Evolutionary conservation across 2,329 filamentous ascomycete species (phyloP).

Genomic region (Fusarium dlaminii): DNA sequence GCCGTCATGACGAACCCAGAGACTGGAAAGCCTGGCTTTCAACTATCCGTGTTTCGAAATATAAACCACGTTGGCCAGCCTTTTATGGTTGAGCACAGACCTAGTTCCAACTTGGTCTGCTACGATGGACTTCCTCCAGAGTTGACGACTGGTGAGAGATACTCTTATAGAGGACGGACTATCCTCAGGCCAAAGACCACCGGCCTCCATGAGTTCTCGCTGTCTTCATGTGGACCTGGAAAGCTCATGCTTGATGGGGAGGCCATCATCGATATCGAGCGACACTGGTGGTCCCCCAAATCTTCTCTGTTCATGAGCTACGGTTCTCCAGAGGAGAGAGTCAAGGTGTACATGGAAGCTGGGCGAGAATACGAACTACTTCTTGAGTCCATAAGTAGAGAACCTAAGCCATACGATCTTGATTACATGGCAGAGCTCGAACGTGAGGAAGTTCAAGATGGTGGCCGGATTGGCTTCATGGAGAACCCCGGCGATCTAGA

Average conservation of each 20-base stretch:
- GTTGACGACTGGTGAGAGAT: conserved; percentile 26
- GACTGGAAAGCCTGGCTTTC: conserved; percentile 12
- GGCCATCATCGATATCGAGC: conserved; percentile 15
- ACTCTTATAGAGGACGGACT: conserved; percentile 15
- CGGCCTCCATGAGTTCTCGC: conserved; percentile 14
- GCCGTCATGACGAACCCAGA: conserved; percentile 18
- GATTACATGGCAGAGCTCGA: conserved; percentile 20
- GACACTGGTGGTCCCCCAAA: conserved; percentile 32
- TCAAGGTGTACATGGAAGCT: conserved; percentile 20
- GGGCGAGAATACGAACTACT: conserved; percentile 11
- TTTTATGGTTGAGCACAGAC: conserved; percentile 22
- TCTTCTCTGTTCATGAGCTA: conserved; percentile 30
- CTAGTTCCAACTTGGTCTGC: conserved; percentile 28
- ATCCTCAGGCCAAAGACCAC: conserved; percentile 18
- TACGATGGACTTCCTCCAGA: conserved; percentile 26
- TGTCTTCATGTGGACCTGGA: conserved; percentile 16
- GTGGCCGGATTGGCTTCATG: conserved; percentile 23
- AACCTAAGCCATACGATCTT: conserved; percentile 24
- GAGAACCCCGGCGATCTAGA: conserved; percentile 23
- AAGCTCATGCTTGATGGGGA: conserved; percentile 21
- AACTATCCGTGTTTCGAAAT: conserved; percentile 13
- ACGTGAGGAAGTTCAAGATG: conserved; percentile 26
- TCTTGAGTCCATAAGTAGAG: conserved; percentile 18
- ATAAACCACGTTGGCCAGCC: conserved; percentile 16
- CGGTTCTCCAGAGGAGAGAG: conserved; percentile 16